These are phyloP conservation scores for Magnaporthiopsis rhizophila DNA, from an alignment of 2,329 filamentous ascomycete species.

Conservation along the genomic window DNA sequence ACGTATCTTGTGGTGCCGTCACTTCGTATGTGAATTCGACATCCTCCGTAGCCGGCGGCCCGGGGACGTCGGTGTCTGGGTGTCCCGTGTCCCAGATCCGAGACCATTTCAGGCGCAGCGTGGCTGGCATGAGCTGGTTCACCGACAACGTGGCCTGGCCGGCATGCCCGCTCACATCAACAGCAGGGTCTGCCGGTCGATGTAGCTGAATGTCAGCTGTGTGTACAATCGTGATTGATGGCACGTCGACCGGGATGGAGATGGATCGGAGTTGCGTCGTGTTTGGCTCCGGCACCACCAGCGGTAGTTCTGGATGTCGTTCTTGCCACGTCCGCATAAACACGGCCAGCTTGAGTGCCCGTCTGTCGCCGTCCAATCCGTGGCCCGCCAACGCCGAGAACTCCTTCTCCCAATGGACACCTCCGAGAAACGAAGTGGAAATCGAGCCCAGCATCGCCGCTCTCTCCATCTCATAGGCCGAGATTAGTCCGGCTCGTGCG, in stretches of 20 bases:
- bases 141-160: conserved; percentile 38
- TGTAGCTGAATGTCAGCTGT: conserved; percentile 61
- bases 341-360: conserved; percentile 19
- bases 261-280: conserved; percentile 51
- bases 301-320: conserved; percentile 23
- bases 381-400: conserved; percentile 38
- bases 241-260: conserved; percentile 83
- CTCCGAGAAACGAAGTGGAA: conserved; percentile 37
- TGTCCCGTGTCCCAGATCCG: conserved; percentile 49
- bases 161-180: conserved; percentile 18
- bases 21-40: conserved; percentile 81
- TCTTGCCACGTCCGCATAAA: conserved; percentile 32
- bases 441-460: conserved; percentile 45
- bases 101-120: conserved; percentile 55
- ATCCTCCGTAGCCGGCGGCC: conserved; percentile 26
- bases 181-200: conserved; percentile 18
- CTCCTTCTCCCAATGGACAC: conserved; percentile 37
- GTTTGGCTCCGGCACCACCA: conserved; percentile 22
- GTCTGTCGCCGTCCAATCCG: conserved; percentile 14
- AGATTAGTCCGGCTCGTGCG: conserved; percentile 31
- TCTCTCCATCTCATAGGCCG: conserved; percentile 47
- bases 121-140: conserved; percentile 58
- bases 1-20: conserved; percentile 62
- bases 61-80: conserved; percentile 21
- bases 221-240: conserved; percentile 73